Evolutionary conservation across 331 rosid species (phyloP).

Genomic region (Acacia pycnantha): DNA sequence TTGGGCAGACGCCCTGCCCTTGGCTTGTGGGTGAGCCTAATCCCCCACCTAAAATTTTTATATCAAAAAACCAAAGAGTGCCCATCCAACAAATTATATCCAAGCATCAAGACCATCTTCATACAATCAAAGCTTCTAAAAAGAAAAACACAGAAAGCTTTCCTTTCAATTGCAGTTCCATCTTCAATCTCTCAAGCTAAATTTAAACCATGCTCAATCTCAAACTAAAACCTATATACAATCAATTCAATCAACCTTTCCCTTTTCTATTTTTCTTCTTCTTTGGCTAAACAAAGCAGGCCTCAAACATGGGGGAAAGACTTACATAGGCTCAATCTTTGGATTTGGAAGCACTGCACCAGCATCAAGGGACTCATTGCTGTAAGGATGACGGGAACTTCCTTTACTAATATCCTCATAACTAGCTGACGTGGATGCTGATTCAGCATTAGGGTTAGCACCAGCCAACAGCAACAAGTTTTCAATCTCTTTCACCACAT

Average conservation of each 20-base stretch:
- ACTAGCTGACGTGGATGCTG: conserved; percentile 43
- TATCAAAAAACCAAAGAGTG: no score
- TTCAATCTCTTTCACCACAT: conserved; percentile 46
- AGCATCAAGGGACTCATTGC: conserved; percentile 22
- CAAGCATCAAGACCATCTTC: neutral
- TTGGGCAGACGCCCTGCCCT: rapidly evolving
- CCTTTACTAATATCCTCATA: conserved; percentile 34
- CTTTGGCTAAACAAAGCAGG: neutral
- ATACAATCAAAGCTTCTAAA: neutral
- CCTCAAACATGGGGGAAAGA: neutral
- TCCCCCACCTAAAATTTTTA: no score
- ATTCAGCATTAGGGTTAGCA: conserved; percentile 45
- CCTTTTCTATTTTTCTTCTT: neutral
- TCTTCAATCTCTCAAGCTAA: neutral
- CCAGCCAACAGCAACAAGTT: conserved; percentile 42
- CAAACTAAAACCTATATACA: neutral
- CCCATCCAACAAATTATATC: neutral
- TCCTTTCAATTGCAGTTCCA: neutral
- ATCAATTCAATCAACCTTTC: neutral
- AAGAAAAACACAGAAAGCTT: neutral
- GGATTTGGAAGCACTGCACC: conserved; percentile 38
- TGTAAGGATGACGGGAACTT: conserved; percentile 37
- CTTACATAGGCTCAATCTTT: conserved; percentile 34
- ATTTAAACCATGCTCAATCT: neutral
- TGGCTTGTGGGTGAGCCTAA: no score